Evolutionary conservation across 345 rosid genomes (phyloP).

Genomic region (Boechera retrofracta): DNA sequence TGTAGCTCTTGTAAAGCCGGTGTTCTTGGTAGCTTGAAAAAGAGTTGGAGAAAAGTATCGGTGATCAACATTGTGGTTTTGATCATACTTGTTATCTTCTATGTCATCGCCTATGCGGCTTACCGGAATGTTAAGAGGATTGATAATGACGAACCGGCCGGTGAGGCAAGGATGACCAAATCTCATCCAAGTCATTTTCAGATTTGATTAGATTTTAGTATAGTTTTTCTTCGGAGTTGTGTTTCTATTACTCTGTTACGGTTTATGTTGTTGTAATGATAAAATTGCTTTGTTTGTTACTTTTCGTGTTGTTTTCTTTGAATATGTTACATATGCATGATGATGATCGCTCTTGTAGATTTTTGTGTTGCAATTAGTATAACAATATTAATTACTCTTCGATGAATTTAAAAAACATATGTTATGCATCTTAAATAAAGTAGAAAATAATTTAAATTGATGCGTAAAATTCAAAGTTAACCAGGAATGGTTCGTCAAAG

Average conservation of each 20-base stretch:
- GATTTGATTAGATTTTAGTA: slow-evolving; percentile 36
- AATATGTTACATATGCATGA: neutral
- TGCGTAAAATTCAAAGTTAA: neutral
- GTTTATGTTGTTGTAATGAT: neutral
- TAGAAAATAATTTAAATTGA: neutral
- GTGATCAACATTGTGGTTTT: slow-evolving; percentile 79
- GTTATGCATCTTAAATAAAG: slow-evolving; percentile 1
- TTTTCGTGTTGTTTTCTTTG: neutral
- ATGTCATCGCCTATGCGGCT: slow-evolving; percentile 78
- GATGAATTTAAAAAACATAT: neutral
- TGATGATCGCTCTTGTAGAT: neutral
- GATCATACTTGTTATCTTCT: slow-evolving; percentile 74
- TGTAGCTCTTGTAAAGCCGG: slow-evolving; percentile 96
- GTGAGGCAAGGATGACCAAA: slow-evolving; percentile 82
- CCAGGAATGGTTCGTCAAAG: neutral
- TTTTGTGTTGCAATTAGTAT: neutral
- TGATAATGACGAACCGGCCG: slow-evolving; percentile 80
- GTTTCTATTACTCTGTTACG: neutral
- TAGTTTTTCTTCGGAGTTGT: neutral
- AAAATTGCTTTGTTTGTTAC: neutral
- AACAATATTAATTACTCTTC: neutral
- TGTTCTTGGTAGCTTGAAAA: slow-evolving; percentile 79
- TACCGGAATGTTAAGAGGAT: slow-evolving; percentile 78
- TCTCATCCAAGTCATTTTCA: slow-evolving; percentile 72
- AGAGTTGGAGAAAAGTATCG: slow-evolving; percentile 96